phyloP scores from a whole-genome alignment of 2,329 filamentous ascomycete genomes.

The Bipolaris victoriae region DNA sequence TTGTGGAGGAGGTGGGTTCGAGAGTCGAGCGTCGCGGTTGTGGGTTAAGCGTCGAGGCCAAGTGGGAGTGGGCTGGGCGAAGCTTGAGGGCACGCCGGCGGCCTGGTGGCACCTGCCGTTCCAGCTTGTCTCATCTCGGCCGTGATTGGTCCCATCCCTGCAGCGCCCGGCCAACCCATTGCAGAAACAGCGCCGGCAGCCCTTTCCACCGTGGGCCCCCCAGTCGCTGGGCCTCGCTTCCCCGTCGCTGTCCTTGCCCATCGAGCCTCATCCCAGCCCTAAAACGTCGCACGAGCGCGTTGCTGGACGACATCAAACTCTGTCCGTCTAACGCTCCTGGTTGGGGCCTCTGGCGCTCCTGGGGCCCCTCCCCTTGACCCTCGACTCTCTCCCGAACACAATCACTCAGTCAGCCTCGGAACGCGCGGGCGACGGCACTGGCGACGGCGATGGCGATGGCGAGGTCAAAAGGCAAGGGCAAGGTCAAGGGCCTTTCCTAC shows the following conservation, averaged over 20 bases:
- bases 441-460: no score
- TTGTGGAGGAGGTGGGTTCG: conserved; percentile 16
- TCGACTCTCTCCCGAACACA: no score
- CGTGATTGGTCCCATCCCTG: conserved; percentile 7
- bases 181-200: conserved; percentile 11
- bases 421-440: no score
- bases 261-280: conserved; percentile 1
- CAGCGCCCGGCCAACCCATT: conserved; percentile 9
- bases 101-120: conserved; percentile 21
- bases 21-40: conserved; percentile 14
- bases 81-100: conserved; percentile 18
- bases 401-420: no score
- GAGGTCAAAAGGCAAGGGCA: no score
- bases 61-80: conserved; percentile 33
- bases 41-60: conserved; percentile 32
- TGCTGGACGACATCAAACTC: conserved; percentile 3
- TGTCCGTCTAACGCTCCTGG: neutral
- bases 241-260: neutral
- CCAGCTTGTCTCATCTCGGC: conserved; percentile 8
- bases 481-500: no score
- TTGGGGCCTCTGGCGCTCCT: no score
- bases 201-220: conserved; percentile 4
- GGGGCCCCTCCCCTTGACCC: no score
- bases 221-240: neutral
- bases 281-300: conserved; percentile 12